Evolutionary conservation across 2,329 filamentous ascomycete species (phyloP), one percentile per base, ranked within the genome.

Genomic region (Tolypocladium tundrense): DNA sequence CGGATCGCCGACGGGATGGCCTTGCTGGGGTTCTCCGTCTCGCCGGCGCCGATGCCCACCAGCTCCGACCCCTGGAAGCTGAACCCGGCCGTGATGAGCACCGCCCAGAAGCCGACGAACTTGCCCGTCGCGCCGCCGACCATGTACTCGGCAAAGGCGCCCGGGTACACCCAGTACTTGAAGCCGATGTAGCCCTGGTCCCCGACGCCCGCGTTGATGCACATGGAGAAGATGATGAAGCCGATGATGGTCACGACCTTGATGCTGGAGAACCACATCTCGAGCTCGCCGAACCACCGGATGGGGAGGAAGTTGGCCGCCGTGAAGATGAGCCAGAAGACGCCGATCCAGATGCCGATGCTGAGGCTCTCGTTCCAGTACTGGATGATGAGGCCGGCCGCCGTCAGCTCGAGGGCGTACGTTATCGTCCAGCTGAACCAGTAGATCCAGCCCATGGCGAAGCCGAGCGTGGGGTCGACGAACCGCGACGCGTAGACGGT

Each of bases 391-490:
- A 91, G 75, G 6, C 87, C 88, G 1, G 87, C 84, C 0, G 87
- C 86, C 0, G 84, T 88, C 43, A 91, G 76, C 67, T 92, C 88
- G 10, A 91, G 79, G 0, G 87, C 87, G 63, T 83, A 88, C 0
- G 88, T 90, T 58, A 87, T 83, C 21, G 84, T 79, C 87, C 86
- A 92, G 42, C 81, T 86, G 67, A 91, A 91, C 86, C 87, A 92
- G 72, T 92, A 92, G 60, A 90, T 85, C 88, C 88, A 92, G 24
- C 89, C 88, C 80, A 91, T 88, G 24, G 88, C 80, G 65, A 91
- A 91, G 9, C 87, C 88, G 53, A 91, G 75, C 58, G 85, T 85
- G 13, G 83, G 85, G 66, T 89, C 85, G 62, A 91, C 80, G 65
- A 93, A 90, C 21, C 89, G 86, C 43, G 84, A 80, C 27, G 88